phyloP scores from a whole-genome alignment of 2,329 filamentous ascomycete genomes.

The Paraconiothyrium sp. region DNA sequence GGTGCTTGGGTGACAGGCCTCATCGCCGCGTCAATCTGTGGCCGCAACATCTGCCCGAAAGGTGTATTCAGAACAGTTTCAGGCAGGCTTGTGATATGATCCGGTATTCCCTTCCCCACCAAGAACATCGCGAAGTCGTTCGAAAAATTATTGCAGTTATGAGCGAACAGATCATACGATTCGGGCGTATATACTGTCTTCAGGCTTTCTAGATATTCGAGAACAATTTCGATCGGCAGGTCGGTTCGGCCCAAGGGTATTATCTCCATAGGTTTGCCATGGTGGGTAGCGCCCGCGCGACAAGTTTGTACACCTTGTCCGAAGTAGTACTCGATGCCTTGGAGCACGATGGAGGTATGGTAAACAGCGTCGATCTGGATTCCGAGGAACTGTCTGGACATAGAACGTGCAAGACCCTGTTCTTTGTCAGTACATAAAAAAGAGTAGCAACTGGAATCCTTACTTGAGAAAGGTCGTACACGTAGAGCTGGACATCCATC shows the following conservation, averaged over 20 bases:
- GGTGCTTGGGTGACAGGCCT: constrained; percentile 69
- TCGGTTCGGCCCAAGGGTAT: constrained; percentile 79
- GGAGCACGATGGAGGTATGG: constrained; percentile 88
- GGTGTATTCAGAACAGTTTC: constrained; percentile 85
- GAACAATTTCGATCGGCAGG: constrained; percentile 80
- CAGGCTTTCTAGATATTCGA: constrained; percentile 88
- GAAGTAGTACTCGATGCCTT: constrained; percentile 88
- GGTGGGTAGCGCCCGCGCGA: constrained; percentile 81
- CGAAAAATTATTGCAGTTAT: constrained; percentile 98
- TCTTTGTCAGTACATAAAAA: constrained; percentile 19
- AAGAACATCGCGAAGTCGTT: constrained; percentile 92
- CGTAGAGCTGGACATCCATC: constrained; percentile 62
- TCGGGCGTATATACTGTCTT: constrained; percentile 80
- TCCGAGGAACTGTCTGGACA: constrained; percentile 68
- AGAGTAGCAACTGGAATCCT: constrained; percentile 1
- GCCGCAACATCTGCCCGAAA: constrained; percentile 86
- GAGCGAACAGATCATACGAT: constrained; percentile 87
- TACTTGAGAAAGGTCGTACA: constrained; percentile 62
- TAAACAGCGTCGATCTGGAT: constrained; percentile 90
- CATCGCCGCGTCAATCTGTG: constrained; percentile 74
- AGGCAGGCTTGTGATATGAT: constrained; percentile 85
- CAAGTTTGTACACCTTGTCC: constrained; percentile 88
- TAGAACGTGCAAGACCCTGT: constrained; percentile 64
- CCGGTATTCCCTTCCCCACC: constrained; percentile 85
- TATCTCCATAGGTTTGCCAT: constrained; percentile 82